Base-by-base conservation (phyloP, 2,329 filamentous ascomycete species). In the Aspergillus sergii region DNA sequence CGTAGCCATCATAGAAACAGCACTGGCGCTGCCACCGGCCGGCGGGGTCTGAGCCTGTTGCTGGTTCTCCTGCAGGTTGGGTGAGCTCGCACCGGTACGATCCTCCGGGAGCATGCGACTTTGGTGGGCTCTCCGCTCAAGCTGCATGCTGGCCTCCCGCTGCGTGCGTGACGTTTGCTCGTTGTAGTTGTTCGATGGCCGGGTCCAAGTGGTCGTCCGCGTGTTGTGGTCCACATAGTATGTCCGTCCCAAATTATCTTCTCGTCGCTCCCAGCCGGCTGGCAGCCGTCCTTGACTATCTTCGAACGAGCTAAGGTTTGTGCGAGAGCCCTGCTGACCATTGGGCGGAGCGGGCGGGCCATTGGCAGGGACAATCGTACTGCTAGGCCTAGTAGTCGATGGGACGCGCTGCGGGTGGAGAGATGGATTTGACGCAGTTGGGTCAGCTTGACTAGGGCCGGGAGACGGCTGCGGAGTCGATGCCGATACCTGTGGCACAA, bases 171-270 rank as follows among this genome's bases (percentile, higher is more conserved):
- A 88, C 66, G 94, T 90, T 56, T 88, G 88, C 53, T 91, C 89
- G 64, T 90, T 94, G 72, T 90, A 91, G 64, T 89, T 89, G 45
- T 86, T 85, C n/a, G 92, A 91, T 9, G 95, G 95, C 64, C 95
- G 86, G 71, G 92, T 94, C 95, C 95, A 99, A 71, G 94, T 98
- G 0, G 95, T 99, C 60, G 95, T 94, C 72, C 95, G 86, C 8
- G 94, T 97, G 78, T 98, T 98, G 78, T 98, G 95, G 74, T 99
- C 95, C 58, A 99, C 95, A 76, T 98, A 99, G 76, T 99, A 99
- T 26, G 94, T 98, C 72, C 95, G 88, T 58, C 95, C 94, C 50
- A 98, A 80, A 71, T 97, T 95, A 76, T 99, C 95, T 78, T 98
- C 94, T 61, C 95, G 88, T 61, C 95, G 89, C 81, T 99, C 95